phyloP scores from a whole-genome alignment of 1,139 yeast genomes.

The Blastobotrys indianensis region DNA sequence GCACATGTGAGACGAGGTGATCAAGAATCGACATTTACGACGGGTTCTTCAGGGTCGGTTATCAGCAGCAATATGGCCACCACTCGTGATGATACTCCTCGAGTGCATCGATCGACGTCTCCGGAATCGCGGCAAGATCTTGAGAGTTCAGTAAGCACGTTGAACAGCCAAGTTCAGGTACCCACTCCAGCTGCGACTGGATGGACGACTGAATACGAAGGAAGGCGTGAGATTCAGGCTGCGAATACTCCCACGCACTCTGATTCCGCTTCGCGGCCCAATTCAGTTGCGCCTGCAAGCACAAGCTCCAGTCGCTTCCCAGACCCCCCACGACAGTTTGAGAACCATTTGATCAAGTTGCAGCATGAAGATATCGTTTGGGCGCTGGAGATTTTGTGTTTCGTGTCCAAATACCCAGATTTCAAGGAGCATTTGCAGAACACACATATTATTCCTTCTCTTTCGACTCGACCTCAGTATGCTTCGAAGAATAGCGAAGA shows the following conservation, averaged over 20 bases:
- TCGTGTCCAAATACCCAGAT: slow-evolving; percentile 83
- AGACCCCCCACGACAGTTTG: slow-evolving; percentile 4
- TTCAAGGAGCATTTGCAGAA: slow-evolving; percentile 68
- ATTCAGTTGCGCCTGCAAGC: too few species aligned
- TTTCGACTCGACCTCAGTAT: slow-evolving; percentile 31
- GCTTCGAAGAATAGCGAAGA: slow-evolving; percentile 1
- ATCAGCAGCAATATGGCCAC: background rate
- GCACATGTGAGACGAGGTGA: slow-evolving; percentile 4
- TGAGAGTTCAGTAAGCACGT: too few species aligned
- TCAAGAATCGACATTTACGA: too few species aligned
- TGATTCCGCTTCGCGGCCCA: too few species aligned
- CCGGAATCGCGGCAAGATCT: too few species aligned
- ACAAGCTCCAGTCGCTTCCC: background rate
- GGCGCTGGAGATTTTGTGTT: slow-evolving; percentile 87
- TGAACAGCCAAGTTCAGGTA: too few species aligned
- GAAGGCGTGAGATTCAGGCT: too few species aligned
- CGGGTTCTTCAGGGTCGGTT: slow-evolving; percentile 5
- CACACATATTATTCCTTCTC: slow-evolving; percentile 52
- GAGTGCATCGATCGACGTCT: too few species aligned
- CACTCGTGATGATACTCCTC: background rate
- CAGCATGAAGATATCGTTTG: slow-evolving; percentile 90
- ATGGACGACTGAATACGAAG: too few species aligned
- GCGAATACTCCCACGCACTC: too few species aligned
- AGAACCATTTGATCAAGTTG: slow-evolving; percentile 74
- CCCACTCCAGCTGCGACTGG: too few species aligned